Conservation (phyloP, 805 yeast species). For the Priceomyces carsonii region DNA sequence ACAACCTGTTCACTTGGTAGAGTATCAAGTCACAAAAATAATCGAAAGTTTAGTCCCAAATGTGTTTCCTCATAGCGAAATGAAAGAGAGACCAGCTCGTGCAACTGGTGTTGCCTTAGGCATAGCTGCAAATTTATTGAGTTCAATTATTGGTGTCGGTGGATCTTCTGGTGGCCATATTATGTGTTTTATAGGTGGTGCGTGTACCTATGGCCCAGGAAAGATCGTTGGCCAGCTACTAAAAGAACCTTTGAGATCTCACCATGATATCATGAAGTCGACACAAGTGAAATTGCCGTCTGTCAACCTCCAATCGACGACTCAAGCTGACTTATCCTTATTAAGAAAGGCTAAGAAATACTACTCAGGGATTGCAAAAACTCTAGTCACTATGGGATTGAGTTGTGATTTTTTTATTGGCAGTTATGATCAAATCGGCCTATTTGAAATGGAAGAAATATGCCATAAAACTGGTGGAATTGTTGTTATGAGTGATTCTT, state of each 20-base stretch:
- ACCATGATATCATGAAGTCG: conserved; percentile 56
- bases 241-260: conserved; percentile 67
- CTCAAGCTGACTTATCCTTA: conserved; percentile 29
- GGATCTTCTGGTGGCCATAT: conserved; percentile 53
- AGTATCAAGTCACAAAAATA: conserved; percentile 49
- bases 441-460: conserved; percentile 63
- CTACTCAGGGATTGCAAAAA: conserved; percentile 51
- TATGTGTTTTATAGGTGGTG: conserved; percentile 59
- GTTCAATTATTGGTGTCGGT: conserved; percentile 40
- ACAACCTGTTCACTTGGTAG: conserved; percentile 49
- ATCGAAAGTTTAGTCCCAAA: conserved; percentile 52
- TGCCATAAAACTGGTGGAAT: conserved; percentile 62
- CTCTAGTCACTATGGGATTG: conserved; percentile 51
- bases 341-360: conserved; percentile 43
- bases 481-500: conserved; percentile 63
- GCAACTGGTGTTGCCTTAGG: conserved; percentile 63
- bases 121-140: conserved; percentile 42
- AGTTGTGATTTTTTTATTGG: conserved; percentile 62
- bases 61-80: conserved; percentile 44
- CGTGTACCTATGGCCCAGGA: conserved; percentile 69
- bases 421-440: conserved; percentile 68
- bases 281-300: conserved; percentile 24
- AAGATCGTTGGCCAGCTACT: conserved; percentile 53
- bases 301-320: conserved; percentile 34
- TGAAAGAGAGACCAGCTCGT: conserved; percentile 50